Base-by-base conservation (phyloP, 345 rosid species). In the Sonneratia caseolaris region DNA sequence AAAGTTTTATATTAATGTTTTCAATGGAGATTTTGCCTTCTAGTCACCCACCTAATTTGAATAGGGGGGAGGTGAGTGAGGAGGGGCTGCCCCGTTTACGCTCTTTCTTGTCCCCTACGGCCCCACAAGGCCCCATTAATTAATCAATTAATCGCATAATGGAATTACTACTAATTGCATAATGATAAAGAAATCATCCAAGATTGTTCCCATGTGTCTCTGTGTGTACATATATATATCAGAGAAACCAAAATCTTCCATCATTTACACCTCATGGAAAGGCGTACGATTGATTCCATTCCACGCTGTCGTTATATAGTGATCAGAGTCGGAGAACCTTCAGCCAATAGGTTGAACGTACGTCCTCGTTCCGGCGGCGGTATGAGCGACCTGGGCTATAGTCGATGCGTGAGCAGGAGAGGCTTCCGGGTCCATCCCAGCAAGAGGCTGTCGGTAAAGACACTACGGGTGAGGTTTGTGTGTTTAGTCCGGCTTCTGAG, bases 371-470 rank as follows among this genome's bases (percentile, higher is more conserved):
- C 43, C 5, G 43, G 9, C 43, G 43, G 9, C 51, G 15, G 59
- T 18, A 62, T 62, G 66, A 62, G 19, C 66, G 38, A 27, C 66
- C 27, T 62, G 66, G 66, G 66, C 38, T 62, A 62, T 38, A 32
- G 66, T 27, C 66, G 38, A 62, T 57, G 67, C 68, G 56, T 24
- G 45, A 40, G 49, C 72, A 69, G 53, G 22, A 71, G 72, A 67
- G 79, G 78, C 36, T 71, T 76, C 61, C 68, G 59, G 68, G 24
- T 76, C 45, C 67, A 72, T 35, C 62, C 55, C 12, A 38, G 59
- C 69, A 72, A 72, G 75, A 68, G 72, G 64, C 56, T 76, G n/a
- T 71, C 72, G 9, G 75, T 76, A 4, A 74, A 35, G 12, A 71
- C 68, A 11, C 64, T 76, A 27, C 79, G 79, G 3, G 43, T 51